Base-by-base conservation (phyloP, 345 rosid genomes). In the Acer negundo region DNA sequence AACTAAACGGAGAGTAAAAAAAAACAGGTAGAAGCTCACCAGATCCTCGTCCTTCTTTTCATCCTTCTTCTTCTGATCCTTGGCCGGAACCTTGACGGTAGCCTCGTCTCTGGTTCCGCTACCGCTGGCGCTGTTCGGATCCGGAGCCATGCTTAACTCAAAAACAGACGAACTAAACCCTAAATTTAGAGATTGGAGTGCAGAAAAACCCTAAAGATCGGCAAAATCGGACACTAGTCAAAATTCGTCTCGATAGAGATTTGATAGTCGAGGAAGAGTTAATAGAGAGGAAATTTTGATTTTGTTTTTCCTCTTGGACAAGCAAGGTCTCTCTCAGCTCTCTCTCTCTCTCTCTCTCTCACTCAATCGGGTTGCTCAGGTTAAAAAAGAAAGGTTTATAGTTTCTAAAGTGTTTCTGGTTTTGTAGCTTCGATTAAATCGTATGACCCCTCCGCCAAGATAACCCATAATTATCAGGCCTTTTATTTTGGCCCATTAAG, bases 1-100 rank as follows among this genome's bases (percentile, higher is more conserved):
- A 42, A 61, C 42, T 17, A 40, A 40, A 72, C 16, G 46, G 38
- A 10, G 49, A 22, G n/a, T 3, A 20, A 22, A 63, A 35, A 35
- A 28, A 4, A 42, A 42, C 11, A 9, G 46, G 10, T 42, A 42
- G 2, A 42, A 9, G 76, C 88, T 86, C 69, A 93, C 98, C 84
- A 95, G 85, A 85, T 93, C 98, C 75, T 95, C 98, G 7, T 95
- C 97, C 83, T 92, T 94, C 82, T 93, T 93, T 56, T 91, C 98
- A 62, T 93, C 97, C 81, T 90, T 92, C 93, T 90, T 95, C 87
- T 95, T 93, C 3, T 87, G 87, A 81, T 93, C 98, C 83, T 95
- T 95, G 12, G 94, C 66, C 56, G 95, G 97, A 47, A 83, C 89
- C 81, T 94, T 94, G 62, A 46, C 65, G 64, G 89, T 2, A 31